Evolutionary conservation across 2,329 filamentous ascomycete genomes (phyloP), one percentile per base, ranked within the genome.

Genomic region (Hypomyces rosellus): DNA sequence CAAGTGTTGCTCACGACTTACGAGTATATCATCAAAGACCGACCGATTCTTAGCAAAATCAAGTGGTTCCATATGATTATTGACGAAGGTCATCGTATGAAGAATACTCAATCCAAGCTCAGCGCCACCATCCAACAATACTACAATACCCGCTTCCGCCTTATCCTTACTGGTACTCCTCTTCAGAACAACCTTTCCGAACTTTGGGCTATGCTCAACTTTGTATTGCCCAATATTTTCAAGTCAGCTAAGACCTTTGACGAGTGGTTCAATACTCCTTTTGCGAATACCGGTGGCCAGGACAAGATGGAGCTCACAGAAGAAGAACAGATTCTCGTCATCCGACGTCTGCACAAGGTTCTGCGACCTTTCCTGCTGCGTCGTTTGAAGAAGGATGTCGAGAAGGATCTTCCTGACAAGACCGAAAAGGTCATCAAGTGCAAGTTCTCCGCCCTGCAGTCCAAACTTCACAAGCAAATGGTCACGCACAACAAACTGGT

Each of bases 61-160:
- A 97, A 97, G 72, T 99, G 93, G 93, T 86, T 96, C 62, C 93
- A 99, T 73, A 97, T 99, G 93, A 97, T 99, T 61, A 93, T 99
- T 58, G 93, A 99, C 63, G 93, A 99, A 76, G 93, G 93, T 72
- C 93, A 99, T 70, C 90, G 93, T 67, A 99, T 99, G 93, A 99
- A 99, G 81, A 99, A 99, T 70, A 80, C 89, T 30, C 86, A 93
- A 60, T 99, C 93, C 9, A 99, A 99, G 73, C 79, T 99, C 60
- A 96, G 89, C 69, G 89, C 85, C 58, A 97, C 93, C 4, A 89
- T 99, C 57, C 91, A 92, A 36, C 84, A 90, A 55, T 97, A 97
- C 75, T 99, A 99, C 73, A 86, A 80, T 62, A 96, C 92, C 30
- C 86, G 92, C 13, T 99, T 93, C 75, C 89, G 93, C 61, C 82